Evolutionary conservation across 2,329 filamentous ascomycete species (phyloP).

Genomic region (Bimuria novae-zelandiae): DNA sequence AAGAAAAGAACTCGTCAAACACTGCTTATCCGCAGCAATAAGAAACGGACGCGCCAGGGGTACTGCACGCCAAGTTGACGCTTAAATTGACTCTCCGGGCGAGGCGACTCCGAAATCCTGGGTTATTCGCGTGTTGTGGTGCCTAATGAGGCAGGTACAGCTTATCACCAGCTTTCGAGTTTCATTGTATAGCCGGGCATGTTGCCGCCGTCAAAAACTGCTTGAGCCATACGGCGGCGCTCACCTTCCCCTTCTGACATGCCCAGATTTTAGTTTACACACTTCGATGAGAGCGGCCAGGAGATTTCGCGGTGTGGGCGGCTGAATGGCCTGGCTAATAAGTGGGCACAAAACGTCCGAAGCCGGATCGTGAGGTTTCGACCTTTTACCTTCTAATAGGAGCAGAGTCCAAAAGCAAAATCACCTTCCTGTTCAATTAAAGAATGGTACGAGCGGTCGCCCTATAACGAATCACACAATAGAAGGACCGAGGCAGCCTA

Average conservation of each 20-base stretch:
- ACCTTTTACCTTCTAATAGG: not conserved
- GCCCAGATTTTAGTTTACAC: slow-evolving; percentile 5
- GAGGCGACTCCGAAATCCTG: not conserved
- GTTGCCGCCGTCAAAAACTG: not conserved
- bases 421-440: not conserved
- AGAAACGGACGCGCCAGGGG: not conserved
- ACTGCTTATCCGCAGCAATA: not conserved
- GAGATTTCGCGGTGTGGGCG: not conserved
- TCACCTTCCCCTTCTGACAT: slow-evolving; percentile 2
- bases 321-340: not conserved
- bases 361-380: not conserved
- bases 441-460: not conserved
- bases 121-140: not conserved
- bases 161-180: not conserved
- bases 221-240: not conserved
- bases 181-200: no score
- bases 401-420: not conserved
- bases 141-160: slow-evolving; percentile 3
- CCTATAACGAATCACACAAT: not conserved
- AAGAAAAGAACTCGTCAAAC: not conserved
- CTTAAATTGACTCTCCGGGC: not conserved
- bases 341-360: not conserved
- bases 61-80: not conserved
- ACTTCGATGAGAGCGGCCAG: not conserved
- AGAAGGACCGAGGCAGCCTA: not conserved